Evolutionary conservation across 176 grass and related monocot species (phyloP).

Genomic region (Phoenix roebelenii): DNA sequence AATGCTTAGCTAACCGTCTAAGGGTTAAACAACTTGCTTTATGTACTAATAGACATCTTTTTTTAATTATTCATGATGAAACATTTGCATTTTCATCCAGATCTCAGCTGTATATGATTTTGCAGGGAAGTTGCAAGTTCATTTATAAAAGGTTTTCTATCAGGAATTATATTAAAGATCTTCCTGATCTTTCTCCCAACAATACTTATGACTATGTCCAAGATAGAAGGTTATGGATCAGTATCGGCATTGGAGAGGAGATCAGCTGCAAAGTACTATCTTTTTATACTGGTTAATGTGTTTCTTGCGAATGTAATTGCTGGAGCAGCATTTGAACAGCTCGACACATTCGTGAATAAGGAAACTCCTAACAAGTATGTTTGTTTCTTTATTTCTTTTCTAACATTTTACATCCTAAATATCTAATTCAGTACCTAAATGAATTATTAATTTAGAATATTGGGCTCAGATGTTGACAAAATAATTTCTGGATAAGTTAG

Average conservation of each 20-base stretch:
- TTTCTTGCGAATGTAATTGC: constrained; percentile 90
- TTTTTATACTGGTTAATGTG: constrained; percentile 88
- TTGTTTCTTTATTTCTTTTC: constrained; percentile 3
- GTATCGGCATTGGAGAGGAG: constrained; percentile 72
- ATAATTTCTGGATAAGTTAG: too few species aligned
- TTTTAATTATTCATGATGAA: too few species aligned
- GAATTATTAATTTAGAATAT: too few species aligned
- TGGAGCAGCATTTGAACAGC: constrained; percentile 94
- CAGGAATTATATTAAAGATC: constrained; percentile 76
- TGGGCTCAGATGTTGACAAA: too few species aligned
- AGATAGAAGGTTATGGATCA: constrained; percentile 73
- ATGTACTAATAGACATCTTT: too few species aligned
- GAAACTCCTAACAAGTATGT: constrained; percentile 67
- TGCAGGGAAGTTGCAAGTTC: constrained; percentile 75
- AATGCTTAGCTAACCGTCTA: too few species aligned
- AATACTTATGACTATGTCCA: constrained; percentile 90
- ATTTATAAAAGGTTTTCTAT: constrained; percentile 88
- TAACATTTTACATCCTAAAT: background rate
- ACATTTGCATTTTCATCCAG: background rate
- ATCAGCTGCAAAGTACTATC: constrained; percentile 69
- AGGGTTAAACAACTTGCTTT: too few species aligned
- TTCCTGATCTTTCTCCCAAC: constrained; percentile 81
- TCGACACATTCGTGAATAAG: constrained; percentile 61
- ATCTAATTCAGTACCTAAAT: too few species aligned
- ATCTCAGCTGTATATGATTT: constrained; percentile 20